These are phyloP conservation scores for Cladosporium sp. DNA, from an alignment of 2,329 filamentous ascomycete genomes.

Conservation along the genomic window DNA sequence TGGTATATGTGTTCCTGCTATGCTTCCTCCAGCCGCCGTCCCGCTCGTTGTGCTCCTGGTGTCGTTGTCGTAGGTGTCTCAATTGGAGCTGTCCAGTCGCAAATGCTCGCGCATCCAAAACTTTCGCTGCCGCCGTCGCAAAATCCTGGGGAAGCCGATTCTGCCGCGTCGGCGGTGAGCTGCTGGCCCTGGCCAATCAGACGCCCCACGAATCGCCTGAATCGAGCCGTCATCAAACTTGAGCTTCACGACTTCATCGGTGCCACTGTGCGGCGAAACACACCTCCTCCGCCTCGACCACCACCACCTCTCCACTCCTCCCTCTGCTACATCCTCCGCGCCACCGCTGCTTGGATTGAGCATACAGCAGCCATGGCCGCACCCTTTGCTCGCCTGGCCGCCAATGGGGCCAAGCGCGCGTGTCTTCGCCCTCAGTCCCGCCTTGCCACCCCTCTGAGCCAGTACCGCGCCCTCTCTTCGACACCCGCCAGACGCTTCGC, in stretches of 20 bases:
- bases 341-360: slow-evolving; percentile 4
- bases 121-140: background rate
- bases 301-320: slow-evolving; percentile 16
- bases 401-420: slow-evolving; percentile 60
- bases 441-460: slow-evolving; percentile 30
- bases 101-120: background rate
- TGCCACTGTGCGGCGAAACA: slow-evolving; percentile 5
- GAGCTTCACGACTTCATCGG: background rate
- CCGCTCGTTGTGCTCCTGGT: background rate
- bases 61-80: background rate
- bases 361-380: slow-evolving; percentile 55
- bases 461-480: slow-evolving; percentile 59
- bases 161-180: too few species aligned
- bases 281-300: slow-evolving; percentile 9
- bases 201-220: background rate
- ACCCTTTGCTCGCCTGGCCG: slow-evolving; percentile 65
- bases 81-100: background rate
- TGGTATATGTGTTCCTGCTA: background rate
- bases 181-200: background rate
- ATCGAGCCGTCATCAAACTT: background rate
- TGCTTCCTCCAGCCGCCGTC: slow-evolving; percentile 7
- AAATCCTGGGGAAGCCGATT: background rate
- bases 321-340: background rate
- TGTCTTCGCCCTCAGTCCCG: slow-evolving; percentile 50
- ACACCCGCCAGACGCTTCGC: slow-evolving; percentile 58